Percentiles rank a stretch among this genome's conserved stretches.
phyloP scores from a whole-genome alignment of 202 grass and related monocot genomes.

The Schoenoplectus tabernaemontani region DNA sequence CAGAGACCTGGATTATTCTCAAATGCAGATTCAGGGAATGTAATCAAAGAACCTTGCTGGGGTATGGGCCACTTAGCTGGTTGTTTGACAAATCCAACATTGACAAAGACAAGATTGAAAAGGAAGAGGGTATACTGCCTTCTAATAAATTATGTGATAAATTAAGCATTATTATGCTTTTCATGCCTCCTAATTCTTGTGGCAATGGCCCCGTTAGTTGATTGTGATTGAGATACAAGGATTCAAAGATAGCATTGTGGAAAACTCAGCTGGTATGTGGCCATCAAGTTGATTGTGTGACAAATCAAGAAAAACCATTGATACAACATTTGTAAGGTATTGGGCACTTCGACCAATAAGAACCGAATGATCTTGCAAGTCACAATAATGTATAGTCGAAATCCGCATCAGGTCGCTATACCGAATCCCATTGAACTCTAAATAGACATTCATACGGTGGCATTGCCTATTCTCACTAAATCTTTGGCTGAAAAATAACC shows the following conservation, averaged over 20 bases:
- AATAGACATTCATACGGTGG: slow-evolving; percentile 42
- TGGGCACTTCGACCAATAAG: slow-evolving; percentile 45
- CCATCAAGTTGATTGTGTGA: slow-evolving; percentile 34
- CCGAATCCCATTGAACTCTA: slow-evolving; percentile 72
- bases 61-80: slow-evolving; percentile 32
- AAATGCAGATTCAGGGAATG: slow-evolving; percentile 19
- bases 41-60: slow-evolving; percentile 8
- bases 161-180: not conserved
- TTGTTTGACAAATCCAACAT: slow-evolving; percentile 40
- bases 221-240: slow-evolving; percentile 31
- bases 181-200: slow-evolving; percentile 6
- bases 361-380: slow-evolving; percentile 40
- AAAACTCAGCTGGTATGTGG: slow-evolving; percentile 29
- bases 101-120: not conserved
- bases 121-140: slow-evolving; percentile 26
- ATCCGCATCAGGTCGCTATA: slow-evolving; percentile 47
- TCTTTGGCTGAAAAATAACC: slow-evolving; percentile 43
- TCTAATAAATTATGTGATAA: slow-evolving; percentile 32
- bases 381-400: slow-evolving; percentile 51
- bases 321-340: not conserved
- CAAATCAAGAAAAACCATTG: slow-evolving; percentile 34
- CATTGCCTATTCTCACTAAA: slow-evolving; percentile 58
- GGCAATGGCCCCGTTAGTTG: slow-evolving; percentile 22
- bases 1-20: slow-evolving; percentile 43
- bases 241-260: slow-evolving; percentile 22